Evolutionary conservation across 345 rosid genomes (phyloP).

Genomic region (Populus euphratica): DNA sequence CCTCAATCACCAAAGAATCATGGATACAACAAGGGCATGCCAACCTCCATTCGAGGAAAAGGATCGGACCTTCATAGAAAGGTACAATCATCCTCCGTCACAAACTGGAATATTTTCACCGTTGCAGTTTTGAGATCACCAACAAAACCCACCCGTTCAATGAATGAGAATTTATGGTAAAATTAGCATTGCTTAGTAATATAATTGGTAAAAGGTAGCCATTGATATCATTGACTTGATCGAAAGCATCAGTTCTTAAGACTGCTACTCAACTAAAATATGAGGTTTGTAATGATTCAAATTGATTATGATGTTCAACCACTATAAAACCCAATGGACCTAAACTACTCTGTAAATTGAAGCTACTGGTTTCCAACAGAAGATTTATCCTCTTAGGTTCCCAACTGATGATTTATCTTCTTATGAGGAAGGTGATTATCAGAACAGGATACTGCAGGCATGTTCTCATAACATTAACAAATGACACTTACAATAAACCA

Average conservation of each 20-base stretch:
- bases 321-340: not conserved
- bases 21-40: too few species aligned
- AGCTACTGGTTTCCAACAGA: conserved; percentile 13
- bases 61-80: not conserved
- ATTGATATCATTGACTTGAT: not conserved
- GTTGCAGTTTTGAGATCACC: not conserved
- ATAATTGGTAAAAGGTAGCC: not conserved
- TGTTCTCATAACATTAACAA: conserved; percentile 21
- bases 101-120: not conserved
- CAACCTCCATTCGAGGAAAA: not conserved
- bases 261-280: not conserved
- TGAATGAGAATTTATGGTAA: not conserved
- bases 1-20: not conserved
- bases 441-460: conserved; percentile 6
- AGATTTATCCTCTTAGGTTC: not conserved
- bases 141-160: not conserved
- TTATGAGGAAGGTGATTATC: conserved; percentile 6
- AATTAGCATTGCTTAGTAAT: not conserved
- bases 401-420: conserved; percentile 3
- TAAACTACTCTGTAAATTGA: conserved; percentile 7
- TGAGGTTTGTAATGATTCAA: not conserved
- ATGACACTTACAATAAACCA: conserved; percentile 31
- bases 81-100: not conserved
- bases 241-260: not conserved
- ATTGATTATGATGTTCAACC: not conserved